phyloP scores from a whole-genome alignment of 495 filamentous ascomycete genomes.

The Talaromyces borbonicus region DNA sequence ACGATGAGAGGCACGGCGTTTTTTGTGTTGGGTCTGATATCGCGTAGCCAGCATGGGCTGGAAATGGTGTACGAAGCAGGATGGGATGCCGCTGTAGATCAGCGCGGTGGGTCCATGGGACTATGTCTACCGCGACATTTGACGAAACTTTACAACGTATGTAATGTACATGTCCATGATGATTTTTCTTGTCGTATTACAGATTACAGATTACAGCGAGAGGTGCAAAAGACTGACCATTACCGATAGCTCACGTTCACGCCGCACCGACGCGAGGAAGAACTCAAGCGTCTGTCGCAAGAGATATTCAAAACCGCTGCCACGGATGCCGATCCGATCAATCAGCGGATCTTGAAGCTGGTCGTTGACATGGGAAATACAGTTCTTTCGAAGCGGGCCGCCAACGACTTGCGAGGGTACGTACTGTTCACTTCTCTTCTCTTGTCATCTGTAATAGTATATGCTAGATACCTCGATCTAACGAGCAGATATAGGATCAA shows the following conservation, averaged over 20 bases:
- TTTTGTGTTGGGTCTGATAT: conserved; percentile 88
- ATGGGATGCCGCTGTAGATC: conserved; percentile 86
- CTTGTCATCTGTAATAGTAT: conserved; percentile 4
- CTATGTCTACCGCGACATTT: conserved; percentile 78
- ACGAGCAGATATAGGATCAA: conserved; percentile 42
- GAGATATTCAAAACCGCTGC: conserved; percentile 36
- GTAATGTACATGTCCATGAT: too few relatives aligned
- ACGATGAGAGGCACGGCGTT: conserved; percentile 91
- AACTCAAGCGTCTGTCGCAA: conserved; percentile 29
- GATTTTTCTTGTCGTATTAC: too few relatives aligned
- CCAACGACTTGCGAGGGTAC: conserved; percentile 58
- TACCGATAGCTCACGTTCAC: conserved; percentile 36
- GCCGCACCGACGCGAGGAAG: conserved; percentile 19
- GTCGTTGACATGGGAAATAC: conserved; percentile 83
- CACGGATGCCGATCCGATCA: conserved; percentile 53
- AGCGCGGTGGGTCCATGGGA: conserved; percentile 71
- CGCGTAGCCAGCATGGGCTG: conserved; percentile 81
- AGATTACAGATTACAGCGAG: too few relatives aligned
- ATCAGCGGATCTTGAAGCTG: conserved; percentile 66
- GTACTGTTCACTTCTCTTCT: conserved; percentile 2
- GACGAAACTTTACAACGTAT: conserved; percentile 46
- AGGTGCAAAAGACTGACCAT: too few relatives aligned
- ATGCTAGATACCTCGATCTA: conserved; percentile 2
- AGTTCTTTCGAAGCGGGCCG: conserved; percentile 69
- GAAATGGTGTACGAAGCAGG: conserved; percentile 77